Evolutionary conservation across 441 rosid genomes (phyloP).

Genomic region (Theobroma grandiflorum): DNA sequence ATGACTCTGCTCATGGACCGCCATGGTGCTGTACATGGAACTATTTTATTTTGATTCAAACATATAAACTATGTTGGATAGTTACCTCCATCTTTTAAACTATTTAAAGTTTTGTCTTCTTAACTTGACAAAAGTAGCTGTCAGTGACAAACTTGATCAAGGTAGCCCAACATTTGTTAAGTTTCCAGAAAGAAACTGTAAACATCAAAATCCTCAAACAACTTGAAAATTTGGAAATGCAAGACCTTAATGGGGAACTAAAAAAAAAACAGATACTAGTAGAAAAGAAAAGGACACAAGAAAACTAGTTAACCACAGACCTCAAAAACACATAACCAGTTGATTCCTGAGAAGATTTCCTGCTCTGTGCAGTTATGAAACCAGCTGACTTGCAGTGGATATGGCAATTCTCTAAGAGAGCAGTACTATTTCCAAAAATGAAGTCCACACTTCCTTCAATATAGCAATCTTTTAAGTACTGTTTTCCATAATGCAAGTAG

Average conservation of each 20-base stretch:
- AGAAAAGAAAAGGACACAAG: not conserved
- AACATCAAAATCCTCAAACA: slow-evolving; percentile 11
- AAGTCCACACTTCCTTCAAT: slow-evolving; percentile 95
- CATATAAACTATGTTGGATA: not conserved
- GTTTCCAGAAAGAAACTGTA: not conserved
- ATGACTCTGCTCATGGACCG: not conserved
- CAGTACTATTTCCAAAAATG: slow-evolving; percentile 94
- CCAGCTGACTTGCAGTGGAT: slow-evolving; percentile 94
- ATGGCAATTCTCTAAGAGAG: slow-evolving; percentile 95
- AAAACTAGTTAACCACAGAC: slow-evolving; percentile 39
- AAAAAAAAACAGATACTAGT: not conserved
- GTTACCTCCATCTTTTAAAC: not conserved
- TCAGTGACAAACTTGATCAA: not conserved
- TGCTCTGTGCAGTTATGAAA: slow-evolving; percentile 90
- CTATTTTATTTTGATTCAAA: not conserved
- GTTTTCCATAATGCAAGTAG: slow-evolving; percentile 92
- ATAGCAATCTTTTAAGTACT: slow-evolving; percentile 87
- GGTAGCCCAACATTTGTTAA: not conserved
- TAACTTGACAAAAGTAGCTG: not conserved
- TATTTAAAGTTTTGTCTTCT: not conserved
- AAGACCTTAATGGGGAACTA: not conserved
- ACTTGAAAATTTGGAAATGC: not conserved
- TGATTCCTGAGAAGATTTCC: slow-evolving; percentile 90
- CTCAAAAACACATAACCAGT: slow-evolving; percentile 96
- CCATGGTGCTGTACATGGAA: not conserved